Evolutionary conservation across 2,329 filamentous ascomycete genomes (phyloP), one percentile per base, ranked within the genome.

Genomic region (Cercospora zeina): DNA sequence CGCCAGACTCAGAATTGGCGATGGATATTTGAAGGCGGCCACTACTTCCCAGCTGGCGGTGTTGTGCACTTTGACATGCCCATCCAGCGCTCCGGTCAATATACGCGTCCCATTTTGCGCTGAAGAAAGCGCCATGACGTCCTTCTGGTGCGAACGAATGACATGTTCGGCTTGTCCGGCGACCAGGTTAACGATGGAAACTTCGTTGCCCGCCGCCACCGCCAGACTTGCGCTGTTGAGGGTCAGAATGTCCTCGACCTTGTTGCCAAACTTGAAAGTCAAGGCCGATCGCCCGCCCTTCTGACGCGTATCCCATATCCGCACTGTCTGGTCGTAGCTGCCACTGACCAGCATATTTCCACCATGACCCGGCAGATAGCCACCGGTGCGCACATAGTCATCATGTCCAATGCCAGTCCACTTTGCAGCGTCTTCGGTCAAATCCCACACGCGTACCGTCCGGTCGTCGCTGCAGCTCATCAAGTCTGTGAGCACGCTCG

Each of bases 41-140:
- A 97, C 93, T 7, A 97, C 90, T 73, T 97, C 96, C 95, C 95
- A 99, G 55, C 86, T 88, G 0, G 87, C 88, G 1, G 93, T 97
- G 78, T 97, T 93, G 71, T 96, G 97, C 39, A 99, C 87, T 79
- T 99, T 99, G 79, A 97, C 88, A 77, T 97, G 95, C 9, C 95
- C 96, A 75, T 99, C 95, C 50, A 99, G 82, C 19, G 89, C 92
- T 76, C 92, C 95, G 67, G 89, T 93, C 58, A 99, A 85, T 61
- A 99, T 83, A 55, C 95, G 86, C 55, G 86, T 86, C 51, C 90
- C 90, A 68, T 89, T 86, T 49, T 91, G 93, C 7, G 92, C 93
- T 34, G 96, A 80, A 56, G 89, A 88, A 59, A 99, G 83, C 7
- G 89, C 88, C 0, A 95, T 97, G 63, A 99, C 93, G 0, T 95